Evolutionary conservation across 2,329 filamentous ascomycete species (phyloP).

Genomic region (Moelleriella libera): DNA sequence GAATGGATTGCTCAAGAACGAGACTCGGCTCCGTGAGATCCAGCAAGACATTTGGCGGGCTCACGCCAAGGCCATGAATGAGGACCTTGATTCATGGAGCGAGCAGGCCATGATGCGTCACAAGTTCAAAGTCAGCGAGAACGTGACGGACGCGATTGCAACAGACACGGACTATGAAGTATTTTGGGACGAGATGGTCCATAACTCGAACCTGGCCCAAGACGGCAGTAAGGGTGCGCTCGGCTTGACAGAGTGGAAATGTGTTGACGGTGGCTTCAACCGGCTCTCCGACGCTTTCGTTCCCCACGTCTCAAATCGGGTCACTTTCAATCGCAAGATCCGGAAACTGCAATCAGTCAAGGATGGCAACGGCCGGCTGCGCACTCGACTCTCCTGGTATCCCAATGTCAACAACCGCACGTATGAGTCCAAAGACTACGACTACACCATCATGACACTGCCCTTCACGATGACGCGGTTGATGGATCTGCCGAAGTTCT

Average conservation of each 20-base stretch:
- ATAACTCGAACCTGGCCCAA: constrained; percentile 17
- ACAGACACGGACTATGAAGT: constrained; percentile 14
- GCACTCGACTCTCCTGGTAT: constrained; percentile 3
- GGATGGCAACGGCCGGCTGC: background rate
- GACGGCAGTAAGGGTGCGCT: constrained; percentile 12
- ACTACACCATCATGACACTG: constrained; percentile 21
- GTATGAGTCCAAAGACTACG: constrained; percentile 16
- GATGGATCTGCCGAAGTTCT: constrained; percentile 21
- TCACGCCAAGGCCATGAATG: constrained; percentile 14
- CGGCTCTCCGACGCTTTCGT: constrained; percentile 19
- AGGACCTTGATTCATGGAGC: constrained; percentile 14
- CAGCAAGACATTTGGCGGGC: constrained; percentile 13
- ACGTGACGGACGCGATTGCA: constrained; percentile 20
- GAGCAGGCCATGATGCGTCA: constrained; percentile 18
- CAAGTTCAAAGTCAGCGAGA: constrained; percentile 17
- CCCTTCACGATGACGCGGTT: constrained; percentile 22
- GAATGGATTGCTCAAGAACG: constrained; percentile 6
- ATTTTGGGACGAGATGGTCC: constrained; percentile 18
- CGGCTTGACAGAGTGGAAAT: constrained; percentile 14
- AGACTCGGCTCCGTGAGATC: constrained; percentile 5
- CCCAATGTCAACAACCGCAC: constrained; percentile 9
- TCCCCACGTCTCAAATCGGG: constrained; percentile 14
- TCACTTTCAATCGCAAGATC: constrained; percentile 10
- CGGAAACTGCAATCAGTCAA: constrained; percentile 8
- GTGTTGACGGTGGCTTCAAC: constrained; percentile 19